Conservation (phyloP, 148 eudicot species). For the Tetragonia tetragonoides region DNA sequence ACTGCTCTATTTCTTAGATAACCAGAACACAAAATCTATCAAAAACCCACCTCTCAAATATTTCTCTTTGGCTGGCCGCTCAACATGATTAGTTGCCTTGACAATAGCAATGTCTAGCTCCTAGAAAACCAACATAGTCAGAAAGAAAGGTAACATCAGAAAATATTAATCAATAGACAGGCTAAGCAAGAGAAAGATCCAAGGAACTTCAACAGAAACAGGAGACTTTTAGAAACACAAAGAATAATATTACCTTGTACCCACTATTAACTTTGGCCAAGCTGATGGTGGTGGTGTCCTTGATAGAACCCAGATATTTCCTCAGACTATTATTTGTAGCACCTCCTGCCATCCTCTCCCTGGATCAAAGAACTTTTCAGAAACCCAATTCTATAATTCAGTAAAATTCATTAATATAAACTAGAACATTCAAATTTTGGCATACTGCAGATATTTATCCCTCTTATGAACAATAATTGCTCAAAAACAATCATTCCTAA, state of each 20-base stretch:
- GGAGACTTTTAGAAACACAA: neutral
- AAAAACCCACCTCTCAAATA: constrained; percentile 69
- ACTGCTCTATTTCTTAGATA: neutral
- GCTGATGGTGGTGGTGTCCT: constrained; percentile 86
- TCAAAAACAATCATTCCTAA: neutral
- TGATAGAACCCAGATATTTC: constrained; percentile 84
- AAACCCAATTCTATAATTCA: constrained; percentile 16
- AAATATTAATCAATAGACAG: neutral
- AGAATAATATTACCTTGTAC: constrained; percentile 57
- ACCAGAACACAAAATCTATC: neutral
- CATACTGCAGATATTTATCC: neutral
- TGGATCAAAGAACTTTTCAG: constrained; percentile 2
- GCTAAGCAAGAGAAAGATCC: neutral
- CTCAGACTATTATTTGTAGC: constrained; percentile 73
- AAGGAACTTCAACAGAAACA: neutral
- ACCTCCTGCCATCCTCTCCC: constrained; percentile 72
- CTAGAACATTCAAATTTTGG: neutral
- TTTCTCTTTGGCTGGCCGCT: constrained; percentile 88
- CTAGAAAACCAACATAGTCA: constrained; percentile 31
- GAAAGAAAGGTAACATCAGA: neutral
- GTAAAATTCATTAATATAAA: neutral
- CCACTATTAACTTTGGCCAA: constrained; percentile 94
- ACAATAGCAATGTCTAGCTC: constrained; percentile 87
- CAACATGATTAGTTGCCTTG: constrained; percentile 91
- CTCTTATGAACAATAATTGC: neutral